phyloP scores from a whole-genome alignment of 2,329 filamentous ascomycete species.

The Colletotrichum orbiculare region DNA sequence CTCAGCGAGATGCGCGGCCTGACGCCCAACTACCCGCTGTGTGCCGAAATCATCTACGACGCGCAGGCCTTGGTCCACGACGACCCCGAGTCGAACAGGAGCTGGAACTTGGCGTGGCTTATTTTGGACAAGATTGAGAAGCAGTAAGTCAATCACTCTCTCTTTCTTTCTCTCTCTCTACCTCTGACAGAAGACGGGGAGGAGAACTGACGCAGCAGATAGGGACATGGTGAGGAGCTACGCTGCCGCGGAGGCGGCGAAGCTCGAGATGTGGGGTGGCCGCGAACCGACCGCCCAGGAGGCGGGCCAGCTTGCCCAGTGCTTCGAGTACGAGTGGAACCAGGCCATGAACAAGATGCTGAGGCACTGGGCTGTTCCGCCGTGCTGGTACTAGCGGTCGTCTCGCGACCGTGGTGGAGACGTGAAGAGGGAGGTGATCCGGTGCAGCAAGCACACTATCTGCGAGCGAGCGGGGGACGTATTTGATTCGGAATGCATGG shows the following conservation, averaged over 20 bases:
- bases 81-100: conserved; percentile 74
- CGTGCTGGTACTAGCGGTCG: conserved; percentile 56
- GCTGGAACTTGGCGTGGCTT: conserved; percentile 83
- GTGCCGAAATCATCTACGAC: conserved; percentile 71
- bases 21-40: conserved; percentile 75
- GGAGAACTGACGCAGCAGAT: neutral
- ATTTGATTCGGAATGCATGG: neutral
- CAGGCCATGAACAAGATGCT: conserved; percentile 74
- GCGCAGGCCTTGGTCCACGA: conserved; percentile 71
- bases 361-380: conserved; percentile 73
- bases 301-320: conserved; percentile 67
- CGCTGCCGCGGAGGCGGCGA: conserved; percentile 69
- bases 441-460: conserved; percentile 53
- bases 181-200: too few relatives aligned
- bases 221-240: conserved; percentile 71
- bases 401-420: conserved; percentile 37
- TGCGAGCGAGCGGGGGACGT: conserved; percentile 61
- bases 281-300: conserved; percentile 65
- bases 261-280: conserved; percentile 77
- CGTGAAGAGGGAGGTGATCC: conserved; percentile 48
- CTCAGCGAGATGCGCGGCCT: conserved; percentile 76
- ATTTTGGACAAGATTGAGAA: conserved; percentile 73
- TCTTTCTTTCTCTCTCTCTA: neutral
- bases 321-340: conserved; percentile 76
- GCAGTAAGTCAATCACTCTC: conserved; percentile 61